Percentiles rank a stretch among this genome's conserved stretches.
These are phyloP conservation scores for Aureobasidium sp. DNA, from an alignment of 2,329 filamentous ascomycete species.

Conservation along the genomic window DNA sequence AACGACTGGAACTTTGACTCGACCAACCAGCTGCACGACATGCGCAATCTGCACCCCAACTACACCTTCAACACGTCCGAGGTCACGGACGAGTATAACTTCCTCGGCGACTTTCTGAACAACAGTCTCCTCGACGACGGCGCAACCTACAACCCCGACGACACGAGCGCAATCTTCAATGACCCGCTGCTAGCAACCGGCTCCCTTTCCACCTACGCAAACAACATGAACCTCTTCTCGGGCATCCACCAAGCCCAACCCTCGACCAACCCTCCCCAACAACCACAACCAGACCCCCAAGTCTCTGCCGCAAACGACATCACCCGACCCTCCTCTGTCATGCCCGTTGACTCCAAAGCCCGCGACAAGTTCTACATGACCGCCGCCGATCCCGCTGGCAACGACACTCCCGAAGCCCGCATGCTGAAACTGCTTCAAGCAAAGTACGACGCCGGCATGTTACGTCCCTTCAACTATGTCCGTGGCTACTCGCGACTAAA, in stretches of 20 bases:
- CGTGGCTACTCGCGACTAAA: conserved; percentile 88
- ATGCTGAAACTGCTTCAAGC: conserved; percentile 92
- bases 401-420: conserved; percentile 80
- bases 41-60: conserved; percentile 87
- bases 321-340: conserved; percentile 53
- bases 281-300: not conserved
- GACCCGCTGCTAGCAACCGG: conserved; percentile 48
- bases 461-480: conserved; percentile 97
- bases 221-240: conserved; percentile 30
- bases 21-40: conserved; percentile 79
- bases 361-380: conserved; percentile 91
- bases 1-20: conserved; percentile 69
- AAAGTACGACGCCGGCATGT: conserved; percentile 89
- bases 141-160: conserved; percentile 34
- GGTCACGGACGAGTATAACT: conserved; percentile 91
- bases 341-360: conserved; percentile 58
- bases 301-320: conserved; percentile 48
- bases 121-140: conserved; percentile 76
- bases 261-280: not conserved
- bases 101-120: conserved; percentile 93
- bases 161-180: conserved; percentile 49
- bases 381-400: conserved; percentile 85
- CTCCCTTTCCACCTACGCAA: conserved; percentile 38
- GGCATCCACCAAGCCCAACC: conserved; percentile 12
- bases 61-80: conserved; percentile 95